Evolutionary conservation across 176 grass and related monocot genomes (phyloP).

Genomic region (Carex parvula): DNA sequence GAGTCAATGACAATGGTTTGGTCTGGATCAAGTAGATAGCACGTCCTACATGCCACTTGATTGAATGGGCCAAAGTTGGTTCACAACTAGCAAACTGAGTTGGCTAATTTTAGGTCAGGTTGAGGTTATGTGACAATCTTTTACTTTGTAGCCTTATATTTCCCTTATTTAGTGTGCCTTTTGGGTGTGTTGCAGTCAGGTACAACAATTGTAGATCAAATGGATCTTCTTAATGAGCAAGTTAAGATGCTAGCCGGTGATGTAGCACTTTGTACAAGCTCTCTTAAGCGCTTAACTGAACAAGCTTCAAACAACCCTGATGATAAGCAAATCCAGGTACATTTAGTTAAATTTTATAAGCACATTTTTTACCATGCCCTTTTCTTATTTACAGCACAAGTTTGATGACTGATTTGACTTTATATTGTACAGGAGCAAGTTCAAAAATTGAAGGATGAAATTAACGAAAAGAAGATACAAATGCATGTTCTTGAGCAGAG

Average conservation of each 20-base stretch:
- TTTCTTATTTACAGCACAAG: neutral
- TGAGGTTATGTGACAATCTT: neutral
- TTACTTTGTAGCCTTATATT: neutral
- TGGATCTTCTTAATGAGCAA: constrained; percentile 95
- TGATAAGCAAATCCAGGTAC: constrained; percentile 63
- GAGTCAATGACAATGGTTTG: neutral
- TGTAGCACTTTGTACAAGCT: constrained; percentile 87
- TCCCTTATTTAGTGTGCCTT: constrained; percentile 1
- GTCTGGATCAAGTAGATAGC: neutral
- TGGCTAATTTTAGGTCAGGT: neutral
- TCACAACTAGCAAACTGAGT: neutral
- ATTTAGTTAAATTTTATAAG: constrained; percentile 8
- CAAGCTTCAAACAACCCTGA: constrained; percentile 61
- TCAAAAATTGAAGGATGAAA: constrained; percentile 66
- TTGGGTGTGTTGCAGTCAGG: constrained; percentile 57
- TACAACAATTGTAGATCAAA: constrained; percentile 95
- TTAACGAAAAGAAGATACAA: constrained; percentile 88
- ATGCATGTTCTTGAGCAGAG: constrained; percentile 83
- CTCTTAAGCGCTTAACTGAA: constrained; percentile 83
- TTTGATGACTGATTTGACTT: constrained; percentile 25
- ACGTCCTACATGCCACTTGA: neutral
- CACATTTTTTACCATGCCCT: neutral
- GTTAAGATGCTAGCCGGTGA: constrained; percentile 95
- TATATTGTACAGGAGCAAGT: constrained; percentile 62
- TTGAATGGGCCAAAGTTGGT: neutral